phyloP scores from a whole-genome alignment of 2,329 filamentous ascomycete genomes.

The Chrysoporthe cubensis region DNA sequence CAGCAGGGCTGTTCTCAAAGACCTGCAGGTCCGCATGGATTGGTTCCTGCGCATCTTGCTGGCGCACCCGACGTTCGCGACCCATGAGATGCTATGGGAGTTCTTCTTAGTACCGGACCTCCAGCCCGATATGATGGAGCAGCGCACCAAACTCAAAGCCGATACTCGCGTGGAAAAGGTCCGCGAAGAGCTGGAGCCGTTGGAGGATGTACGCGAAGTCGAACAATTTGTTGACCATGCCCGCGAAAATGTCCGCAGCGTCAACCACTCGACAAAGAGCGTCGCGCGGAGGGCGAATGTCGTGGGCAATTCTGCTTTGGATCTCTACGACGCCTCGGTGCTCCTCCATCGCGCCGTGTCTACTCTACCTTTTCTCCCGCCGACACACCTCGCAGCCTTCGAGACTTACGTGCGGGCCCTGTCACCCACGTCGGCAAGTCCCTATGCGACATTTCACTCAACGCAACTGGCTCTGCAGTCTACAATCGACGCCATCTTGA shows the following conservation, averaged over 20 bases:
- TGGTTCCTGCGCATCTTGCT: slow-evolving; percentile 87
- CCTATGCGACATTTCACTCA: slow-evolving; percentile 73
- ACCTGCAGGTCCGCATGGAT: slow-evolving; percentile 85
- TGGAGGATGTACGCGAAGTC: slow-evolving; percentile 83
- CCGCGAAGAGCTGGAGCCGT: slow-evolving; percentile 83
- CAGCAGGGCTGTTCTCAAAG: slow-evolving; percentile 81
- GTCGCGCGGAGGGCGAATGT: slow-evolving; percentile 80
- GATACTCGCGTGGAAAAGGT: slow-evolving; percentile 82
- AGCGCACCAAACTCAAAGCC: slow-evolving; percentile 85
- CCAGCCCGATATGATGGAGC: slow-evolving; percentile 85
- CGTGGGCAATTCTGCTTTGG: slow-evolving; percentile 66
- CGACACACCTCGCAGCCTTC: slow-evolving; percentile 70
- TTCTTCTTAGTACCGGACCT: slow-evolving; percentile 97
- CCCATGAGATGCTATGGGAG: slow-evolving; percentile 98
- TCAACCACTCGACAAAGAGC: slow-evolving; percentile 82
- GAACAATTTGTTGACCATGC: slow-evolving; percentile 93
- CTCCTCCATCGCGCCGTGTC: slow-evolving; percentile 57
- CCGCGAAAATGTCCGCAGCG: slow-evolving; percentile 82
- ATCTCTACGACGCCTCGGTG: slow-evolving; percentile 69
- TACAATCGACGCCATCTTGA: slow-evolving; percentile 80
- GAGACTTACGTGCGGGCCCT: slow-evolving; percentile 71
- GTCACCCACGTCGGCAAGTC: slow-evolving; percentile 71
- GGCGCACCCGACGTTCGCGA: slow-evolving; percentile 87
- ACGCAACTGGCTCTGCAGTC: slow-evolving; percentile 79
- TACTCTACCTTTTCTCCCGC: slow-evolving; percentile 69